Evolutionary conservation across 83 land plant species (phyloP).

Genomic region (Picea mariana): DNA sequence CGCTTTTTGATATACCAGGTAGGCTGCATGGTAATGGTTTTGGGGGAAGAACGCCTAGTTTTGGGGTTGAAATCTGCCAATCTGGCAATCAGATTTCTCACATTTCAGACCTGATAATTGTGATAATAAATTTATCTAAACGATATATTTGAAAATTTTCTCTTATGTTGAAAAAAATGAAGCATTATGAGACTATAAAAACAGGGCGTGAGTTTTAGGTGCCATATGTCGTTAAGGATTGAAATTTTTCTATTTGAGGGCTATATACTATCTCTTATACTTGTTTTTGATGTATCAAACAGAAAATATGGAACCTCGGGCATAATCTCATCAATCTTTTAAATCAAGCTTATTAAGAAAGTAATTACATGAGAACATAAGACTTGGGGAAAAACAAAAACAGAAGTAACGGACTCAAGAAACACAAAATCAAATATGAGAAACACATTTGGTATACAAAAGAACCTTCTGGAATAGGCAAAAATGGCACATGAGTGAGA

Average conservation of each 20-base stretch:
- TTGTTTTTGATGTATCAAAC: no score
- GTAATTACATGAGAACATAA: background rate
- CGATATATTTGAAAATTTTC: no score
- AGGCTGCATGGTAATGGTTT: no score
- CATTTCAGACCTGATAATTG: no score
- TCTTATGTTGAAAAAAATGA: no score
- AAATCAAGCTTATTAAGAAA: background rate
- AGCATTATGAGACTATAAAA: no score
- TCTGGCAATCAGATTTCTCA: no score
- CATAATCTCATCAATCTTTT: constrained; percentile 3
- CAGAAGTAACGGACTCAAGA: background rate
- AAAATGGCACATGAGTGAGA: constrained; percentile 2
- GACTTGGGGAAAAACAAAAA: background rate
- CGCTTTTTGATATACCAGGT: no score
- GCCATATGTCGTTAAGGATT: background rate
- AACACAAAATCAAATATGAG: background rate
- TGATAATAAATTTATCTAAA: no score
- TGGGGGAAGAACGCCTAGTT: no score
- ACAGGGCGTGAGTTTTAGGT: no score
- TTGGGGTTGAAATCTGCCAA: no score
- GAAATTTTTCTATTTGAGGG: background rate
- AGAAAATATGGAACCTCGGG: background rate
- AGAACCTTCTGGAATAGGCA: constrained; percentile 1
- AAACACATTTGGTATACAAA: background rate
- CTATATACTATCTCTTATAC: background rate